Evolutionary conservation across 164 flowering plant genomes (phyloP).

Genomic region (Akebia trifoliata): DNA sequence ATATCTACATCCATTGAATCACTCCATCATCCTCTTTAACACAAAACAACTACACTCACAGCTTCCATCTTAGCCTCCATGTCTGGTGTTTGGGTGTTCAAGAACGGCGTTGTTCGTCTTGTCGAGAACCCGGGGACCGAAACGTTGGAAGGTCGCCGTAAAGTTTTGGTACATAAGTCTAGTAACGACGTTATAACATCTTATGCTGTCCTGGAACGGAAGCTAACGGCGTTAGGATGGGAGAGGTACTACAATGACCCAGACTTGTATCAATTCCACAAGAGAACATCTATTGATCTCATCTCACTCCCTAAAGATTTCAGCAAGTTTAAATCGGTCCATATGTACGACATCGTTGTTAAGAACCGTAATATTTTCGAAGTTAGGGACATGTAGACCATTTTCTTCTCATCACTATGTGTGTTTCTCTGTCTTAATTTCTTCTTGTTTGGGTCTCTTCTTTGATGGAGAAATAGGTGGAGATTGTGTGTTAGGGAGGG

Average conservation of each 20-base stretch:
- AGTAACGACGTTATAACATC: constrained; percentile 62
- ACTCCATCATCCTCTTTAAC: not conserved
- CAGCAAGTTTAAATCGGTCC: constrained; percentile 64
- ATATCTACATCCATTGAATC: constrained; percentile 5
- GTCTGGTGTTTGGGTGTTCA: constrained; percentile 98
- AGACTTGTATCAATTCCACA: constrained; percentile 82
- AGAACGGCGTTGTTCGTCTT: constrained; percentile 63
- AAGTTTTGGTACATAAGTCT: constrained; percentile 54
- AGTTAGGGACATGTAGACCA: constrained; percentile 51
- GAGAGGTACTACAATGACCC: constrained; percentile 82
- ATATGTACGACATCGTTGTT: constrained; percentile 89
- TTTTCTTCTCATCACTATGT: not conserved
- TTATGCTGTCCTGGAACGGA: constrained; percentile 46
- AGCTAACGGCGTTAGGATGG: constrained; percentile 68
- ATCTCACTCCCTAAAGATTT: constrained; percentile 89
- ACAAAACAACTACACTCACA: not conserved
- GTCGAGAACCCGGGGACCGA: constrained; percentile 58
- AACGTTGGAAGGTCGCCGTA: constrained; percentile 34
- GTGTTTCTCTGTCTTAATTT: not conserved
- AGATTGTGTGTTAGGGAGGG: no score
- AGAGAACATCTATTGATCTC: constrained; percentile 64
- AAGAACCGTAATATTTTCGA: constrained; percentile 67
- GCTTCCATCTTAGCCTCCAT: constrained; percentile 20
- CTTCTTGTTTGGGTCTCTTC: not conserved
- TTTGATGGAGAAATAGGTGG: no score